phyloP scores from a whole-genome alignment of 2,329 filamentous ascomycete genomes.

The Xylariomycetidae sp. region DNA sequence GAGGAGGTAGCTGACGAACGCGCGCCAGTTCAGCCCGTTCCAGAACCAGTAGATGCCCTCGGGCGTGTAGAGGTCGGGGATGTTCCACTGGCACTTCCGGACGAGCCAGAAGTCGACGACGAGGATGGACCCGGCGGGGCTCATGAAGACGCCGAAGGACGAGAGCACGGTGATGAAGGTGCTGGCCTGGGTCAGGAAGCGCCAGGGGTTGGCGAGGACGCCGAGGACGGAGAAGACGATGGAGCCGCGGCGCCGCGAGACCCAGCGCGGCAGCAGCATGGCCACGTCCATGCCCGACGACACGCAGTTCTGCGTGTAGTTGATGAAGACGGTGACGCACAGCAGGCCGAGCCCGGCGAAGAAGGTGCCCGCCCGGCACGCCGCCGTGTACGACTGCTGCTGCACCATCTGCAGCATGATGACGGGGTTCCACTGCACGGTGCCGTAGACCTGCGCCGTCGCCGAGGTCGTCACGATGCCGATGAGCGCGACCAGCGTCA shows the following conservation, averaged over 20 bases:
- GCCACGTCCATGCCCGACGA: constrained; percentile 15
- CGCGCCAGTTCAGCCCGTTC: constrained; percentile 12
- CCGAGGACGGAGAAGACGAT: constrained; percentile 13
- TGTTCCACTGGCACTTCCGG: constrained; percentile 11
- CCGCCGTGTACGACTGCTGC: constrained; percentile 5
- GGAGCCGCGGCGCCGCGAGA: constrained; percentile 10
- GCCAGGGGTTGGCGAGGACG: constrained; percentile 11
- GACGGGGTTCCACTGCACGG: constrained; percentile 10
- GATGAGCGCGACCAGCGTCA: constrained; percentile 9
- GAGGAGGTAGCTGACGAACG: constrained; percentile 10
- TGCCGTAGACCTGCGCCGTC: constrained; percentile 5
- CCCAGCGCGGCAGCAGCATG: constrained; percentile 9
- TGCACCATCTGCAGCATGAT: constrained; percentile 10
- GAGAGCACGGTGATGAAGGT: constrained; percentile 16
- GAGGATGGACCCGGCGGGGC: constrained; percentile 13
- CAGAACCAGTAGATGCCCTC: constrained; percentile 18
- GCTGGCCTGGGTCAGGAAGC: constrained; percentile 11
- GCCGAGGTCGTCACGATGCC: constrained; percentile 11
- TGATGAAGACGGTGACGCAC: constrained; percentile 10
- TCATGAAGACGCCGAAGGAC: constrained; percentile 17
- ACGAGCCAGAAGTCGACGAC: constrained; percentile 17
- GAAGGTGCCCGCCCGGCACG: constrained; percentile 10
- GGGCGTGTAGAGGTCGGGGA: constrained; percentile 15
- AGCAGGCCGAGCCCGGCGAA: constrained; percentile 11
- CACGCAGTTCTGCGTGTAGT: constrained; percentile 14